Conservation (phyloP, 768 basidiomycete species). For the Kondoa subrosea region DNA sequence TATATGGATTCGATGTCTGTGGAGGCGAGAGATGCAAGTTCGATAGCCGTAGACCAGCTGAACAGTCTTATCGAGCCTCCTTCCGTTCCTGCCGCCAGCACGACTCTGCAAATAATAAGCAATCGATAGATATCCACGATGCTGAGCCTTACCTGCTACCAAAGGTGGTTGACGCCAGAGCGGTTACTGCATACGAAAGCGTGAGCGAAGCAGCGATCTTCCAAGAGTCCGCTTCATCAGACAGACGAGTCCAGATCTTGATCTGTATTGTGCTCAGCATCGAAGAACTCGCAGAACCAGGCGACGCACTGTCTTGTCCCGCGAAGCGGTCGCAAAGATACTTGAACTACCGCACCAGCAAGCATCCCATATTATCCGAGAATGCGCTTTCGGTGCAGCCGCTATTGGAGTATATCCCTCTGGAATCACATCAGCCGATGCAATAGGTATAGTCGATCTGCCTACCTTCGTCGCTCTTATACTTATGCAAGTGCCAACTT, state of each 20-base stretch:
- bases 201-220: slow-evolving; percentile 44
- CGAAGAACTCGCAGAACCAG: not conserved
- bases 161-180: slow-evolving; percentile 40
- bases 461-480: slow-evolving; percentile 31
- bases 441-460: not conserved
- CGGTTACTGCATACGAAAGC: slow-evolving; percentile 60
- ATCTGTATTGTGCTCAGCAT: slow-evolving; percentile 40
- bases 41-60: not conserved
- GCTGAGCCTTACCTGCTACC: slow-evolving; percentile 5
- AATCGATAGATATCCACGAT: not conserved
- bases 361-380: slow-evolving; percentile 90
- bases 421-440: slow-evolving; percentile 9
- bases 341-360: slow-evolving; percentile 62
- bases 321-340: slow-evolving; percentile 77
- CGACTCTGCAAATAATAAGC: slow-evolving; percentile 1
- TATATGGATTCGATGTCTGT: not conserved
- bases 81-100: slow-evolving; percentile 16
- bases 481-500: slow-evolving; percentile 67
- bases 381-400: slow-evolving; percentile 60
- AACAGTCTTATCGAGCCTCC: slow-evolving; percentile 6
- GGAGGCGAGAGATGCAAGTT: not conserved
- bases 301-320: slow-evolving; percentile 69
- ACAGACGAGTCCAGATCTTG: slow-evolving; percentile 54
- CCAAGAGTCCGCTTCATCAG: slow-evolving; percentile 40
- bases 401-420: slow-evolving; percentile 47